phyloP scores from a whole-genome alignment of 208 protist species.

The Borovskyia barvae region DNA sequence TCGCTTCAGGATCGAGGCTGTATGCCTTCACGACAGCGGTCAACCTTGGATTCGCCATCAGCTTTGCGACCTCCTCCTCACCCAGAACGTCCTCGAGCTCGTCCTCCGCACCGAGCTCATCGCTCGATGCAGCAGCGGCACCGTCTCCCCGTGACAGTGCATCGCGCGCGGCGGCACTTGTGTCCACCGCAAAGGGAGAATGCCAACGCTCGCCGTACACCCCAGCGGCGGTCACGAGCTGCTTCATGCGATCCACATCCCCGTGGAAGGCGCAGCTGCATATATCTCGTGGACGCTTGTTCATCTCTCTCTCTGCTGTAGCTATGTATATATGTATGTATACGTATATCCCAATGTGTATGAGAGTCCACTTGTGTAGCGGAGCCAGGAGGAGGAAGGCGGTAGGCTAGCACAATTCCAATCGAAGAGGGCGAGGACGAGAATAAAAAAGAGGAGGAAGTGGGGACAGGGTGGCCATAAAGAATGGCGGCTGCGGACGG shows the following conservation, averaged over 20 bases:
- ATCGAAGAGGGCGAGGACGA: too few relatives aligned
- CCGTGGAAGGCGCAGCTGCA: constrained; percentile 68
- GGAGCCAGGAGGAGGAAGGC: too few relatives aligned
- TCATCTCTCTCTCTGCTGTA: constrained; percentile 17
- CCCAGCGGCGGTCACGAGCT: constrained; percentile 51
- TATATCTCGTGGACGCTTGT: constrained; percentile 48
- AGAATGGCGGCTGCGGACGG: too few relatives aligned
- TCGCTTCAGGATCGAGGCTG: constrained; percentile 13
- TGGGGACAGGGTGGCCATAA: too few relatives aligned
- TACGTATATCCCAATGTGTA: background rate
- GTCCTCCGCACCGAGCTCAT: background rate
- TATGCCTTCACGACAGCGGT: constrained; percentile 9
- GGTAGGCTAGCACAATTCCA: too few relatives aligned
- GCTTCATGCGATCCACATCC: constrained; percentile 58
- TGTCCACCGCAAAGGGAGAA: constrained; percentile 30
- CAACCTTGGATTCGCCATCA: constrained; percentile 13
- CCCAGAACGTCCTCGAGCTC: constrained; percentile 15
- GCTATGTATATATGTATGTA: background rate
- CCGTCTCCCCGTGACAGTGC: background rate
- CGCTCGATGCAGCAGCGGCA: background rate
- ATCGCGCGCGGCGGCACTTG: constrained; percentile 8
- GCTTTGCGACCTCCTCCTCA: constrained; percentile 10
- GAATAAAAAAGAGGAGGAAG: too few relatives aligned
- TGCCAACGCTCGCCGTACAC: constrained; percentile 33
- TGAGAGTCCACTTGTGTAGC: background rate